phyloP scores from a whole-genome alignment of 805 yeast species.

The Barnettozyma sp. region DNA sequence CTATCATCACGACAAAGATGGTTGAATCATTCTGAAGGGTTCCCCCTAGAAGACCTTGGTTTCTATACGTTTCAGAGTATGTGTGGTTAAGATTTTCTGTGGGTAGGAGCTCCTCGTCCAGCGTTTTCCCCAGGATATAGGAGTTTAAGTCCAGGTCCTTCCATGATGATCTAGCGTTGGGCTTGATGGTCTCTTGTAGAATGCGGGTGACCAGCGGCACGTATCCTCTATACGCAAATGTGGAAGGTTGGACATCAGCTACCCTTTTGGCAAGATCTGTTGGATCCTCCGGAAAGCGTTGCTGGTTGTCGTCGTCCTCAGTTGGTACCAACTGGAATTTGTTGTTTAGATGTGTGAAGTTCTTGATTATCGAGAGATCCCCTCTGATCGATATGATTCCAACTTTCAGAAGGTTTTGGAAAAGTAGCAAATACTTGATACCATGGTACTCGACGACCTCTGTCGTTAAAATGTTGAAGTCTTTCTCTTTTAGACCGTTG shows the following conservation, averaged over 20 bases:
- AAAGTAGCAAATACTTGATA: slow-evolving; percentile 37
- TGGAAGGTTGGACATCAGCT: slow-evolving; percentile 38
- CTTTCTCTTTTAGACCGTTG: slow-evolving; percentile 63
- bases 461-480: slow-evolving; percentile 45
- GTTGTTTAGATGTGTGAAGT: slow-evolving; percentile 28
- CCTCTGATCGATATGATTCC: slow-evolving; percentile 34
- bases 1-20: slow-evolving; percentile 53
- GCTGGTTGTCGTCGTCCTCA: slow-evolving; percentile 14
- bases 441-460: slow-evolving; percentile 65
- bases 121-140: slow-evolving; percentile 28
- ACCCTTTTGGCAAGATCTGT: neutral
- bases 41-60: slow-evolving; percentile 16
- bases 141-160: slow-evolving; percentile 32
- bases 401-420: slow-evolving; percentile 43
- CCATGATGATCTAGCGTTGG: slow-evolving; percentile 42
- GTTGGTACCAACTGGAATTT: slow-evolving; percentile 48
- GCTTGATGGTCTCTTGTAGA: slow-evolving; percentile 41
- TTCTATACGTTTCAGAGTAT: slow-evolving; percentile 8
- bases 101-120: slow-evolving; percentile 24
- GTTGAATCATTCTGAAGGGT: slow-evolving; percentile 17
- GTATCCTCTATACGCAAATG: slow-evolving; percentile 73
- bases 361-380: slow-evolving; percentile 30
- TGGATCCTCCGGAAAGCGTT: slow-evolving; percentile 5
- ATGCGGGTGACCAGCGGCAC: slow-evolving; percentile 71
- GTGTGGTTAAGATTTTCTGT: slow-evolving; percentile 9